Evolutionary conservation across 768 basidiomycete species (phyloP), one percentile per base, ranked within the genome.

Genomic region (Scleroderma bovista): DNA sequence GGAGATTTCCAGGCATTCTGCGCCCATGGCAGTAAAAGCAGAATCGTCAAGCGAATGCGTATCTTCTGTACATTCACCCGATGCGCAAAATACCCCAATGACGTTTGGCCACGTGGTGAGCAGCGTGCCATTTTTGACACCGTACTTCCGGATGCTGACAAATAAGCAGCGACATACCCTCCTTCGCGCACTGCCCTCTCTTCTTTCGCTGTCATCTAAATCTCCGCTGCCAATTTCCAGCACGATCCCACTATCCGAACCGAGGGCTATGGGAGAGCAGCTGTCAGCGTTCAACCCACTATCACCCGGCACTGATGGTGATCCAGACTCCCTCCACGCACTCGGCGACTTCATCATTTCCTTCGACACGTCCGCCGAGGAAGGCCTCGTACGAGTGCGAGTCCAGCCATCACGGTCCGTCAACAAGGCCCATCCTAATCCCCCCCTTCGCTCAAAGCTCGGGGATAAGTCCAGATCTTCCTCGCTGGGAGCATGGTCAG

Each of bases 371-470:
- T 75, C 72, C 29, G 72, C 75, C 44, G 77, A 83, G 55, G 78
- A 84, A 60, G 83, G 86, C 51, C 84, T 80, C 68, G 83, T 87
- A 57, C 82, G 81, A 46, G 84, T 88, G 37, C 76, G 81, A 55
- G 86, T 88, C 55, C 83, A 87, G 57, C 78, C 82, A 39, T 72
- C 79, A 7, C 71, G 80, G 3, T 69, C 76, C 55, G 52, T 61
- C 34, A 46, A 51, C 23, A 62, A 70, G 15, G 74, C 75, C 20
- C 73, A 66, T 19, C 0, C 41, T 23, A 52, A 51, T 23, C 13
- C 43, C n/a, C 19, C 54, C 24, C 33, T 58, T 22, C 46, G 56
- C 29, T 54, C 36, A n/a, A 48, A 46, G 44, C 33, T 16, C 47
- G 50, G 26, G 44, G 50, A 36, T 46, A 59, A 43, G 51, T 57